Conservation (phyloP, 352 stramenopile species). For the Hyphochytrium catenoides region DNA sequence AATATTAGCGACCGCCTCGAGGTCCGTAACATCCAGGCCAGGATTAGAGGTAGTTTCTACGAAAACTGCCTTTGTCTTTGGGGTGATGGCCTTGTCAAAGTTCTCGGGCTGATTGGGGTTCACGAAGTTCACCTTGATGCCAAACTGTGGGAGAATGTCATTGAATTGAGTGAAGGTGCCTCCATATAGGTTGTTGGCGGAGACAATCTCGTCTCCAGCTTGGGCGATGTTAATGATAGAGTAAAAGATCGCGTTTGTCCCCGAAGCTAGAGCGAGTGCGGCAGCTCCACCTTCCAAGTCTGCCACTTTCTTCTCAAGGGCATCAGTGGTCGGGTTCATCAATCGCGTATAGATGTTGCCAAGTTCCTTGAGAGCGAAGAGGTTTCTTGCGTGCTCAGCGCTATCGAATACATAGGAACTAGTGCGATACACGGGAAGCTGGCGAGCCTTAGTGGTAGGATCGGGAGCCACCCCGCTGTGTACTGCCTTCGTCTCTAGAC, state of each 20-base stretch:
- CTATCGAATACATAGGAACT: slow-evolving; percentile 70
- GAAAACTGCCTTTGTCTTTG: slow-evolving; percentile 81
- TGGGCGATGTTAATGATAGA: slow-evolving; percentile 56
- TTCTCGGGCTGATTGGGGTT: slow-evolving; percentile 63
- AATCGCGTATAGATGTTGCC: slow-evolving; percentile 86
- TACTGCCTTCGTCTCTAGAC: no score
- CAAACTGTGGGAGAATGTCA: slow-evolving; percentile 70
- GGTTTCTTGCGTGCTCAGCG: slow-evolving; percentile 23
- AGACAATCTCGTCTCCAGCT: slow-evolving; percentile 77
- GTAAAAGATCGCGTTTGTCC: slow-evolving; percentile 66
- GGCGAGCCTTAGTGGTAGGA: no score
- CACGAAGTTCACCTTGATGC: slow-evolving; percentile 78
- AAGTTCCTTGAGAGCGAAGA: slow-evolving; percentile 65
- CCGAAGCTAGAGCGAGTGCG: slow-evolving; percentile 61
- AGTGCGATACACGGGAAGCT: no score
- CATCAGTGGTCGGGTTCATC: slow-evolving; percentile 81
- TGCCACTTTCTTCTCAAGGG: slow-evolving; percentile 75
- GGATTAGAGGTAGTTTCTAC: slow-evolving; percentile 79
- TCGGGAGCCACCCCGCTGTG: no score
- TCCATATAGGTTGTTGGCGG: slow-evolving; percentile 84
- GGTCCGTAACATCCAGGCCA: slow-evolving; percentile 80
- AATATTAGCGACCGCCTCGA: slow-evolving; percentile 64
- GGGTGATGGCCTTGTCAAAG: slow-evolving; percentile 47
- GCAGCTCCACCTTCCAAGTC: slow-evolving; percentile 71
- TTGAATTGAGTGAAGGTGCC: slow-evolving; percentile 82